Evolutionary conservation across 1,284 basidiomycete species (phyloP), one percentile per base, ranked within the genome.

Genomic region (Moesziomyces antarcticus): DNA sequence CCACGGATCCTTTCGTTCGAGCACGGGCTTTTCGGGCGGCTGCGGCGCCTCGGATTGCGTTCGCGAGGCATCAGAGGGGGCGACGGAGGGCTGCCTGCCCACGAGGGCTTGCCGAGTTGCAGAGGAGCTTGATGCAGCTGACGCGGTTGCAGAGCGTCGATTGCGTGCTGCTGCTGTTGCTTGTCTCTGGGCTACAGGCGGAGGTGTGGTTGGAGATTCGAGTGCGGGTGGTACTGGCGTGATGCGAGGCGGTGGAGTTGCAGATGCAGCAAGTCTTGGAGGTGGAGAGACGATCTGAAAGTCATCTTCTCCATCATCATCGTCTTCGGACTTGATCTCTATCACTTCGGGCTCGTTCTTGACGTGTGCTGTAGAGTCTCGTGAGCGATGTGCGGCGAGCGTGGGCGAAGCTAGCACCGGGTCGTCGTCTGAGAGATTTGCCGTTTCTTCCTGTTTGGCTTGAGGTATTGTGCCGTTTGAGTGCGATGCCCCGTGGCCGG

Each of bases 1-100:
- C 76, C 85, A 86, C 4, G 68, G 68, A 24, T 72, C 65, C n/a
- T 42, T 63, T 43, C 72, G 66, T 24, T 63, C 50, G 5, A 74
- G 60, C 1, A 70, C 53, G 1, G 62, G 56, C 58, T 66, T 73
- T 11, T 65, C 68, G 33, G 50, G 14, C 13, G 42, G 10, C 16
- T 40, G 37, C 2, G 61, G 57, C 3, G 47, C 40, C 22, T 57
- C 64, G 16, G 64, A 61, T 5, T 54, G 53, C 22, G 70, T 58
- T 3, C 54, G 25, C 20, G 68, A 33, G 35, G 43, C 30, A 13
- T 70, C 67, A 4, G 67, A 43, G 18, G 53, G 45, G 11, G 68
- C 62, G 14, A 56, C 57, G n/a, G 67, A 70, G 25, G 66, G 53
- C 33, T 64, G 60, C n/a, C 60, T 52, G 20, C 66, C 66, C 9